Conservation (phyloP, 768 basidiomycete species). For the Pholiota molesta region DNA sequence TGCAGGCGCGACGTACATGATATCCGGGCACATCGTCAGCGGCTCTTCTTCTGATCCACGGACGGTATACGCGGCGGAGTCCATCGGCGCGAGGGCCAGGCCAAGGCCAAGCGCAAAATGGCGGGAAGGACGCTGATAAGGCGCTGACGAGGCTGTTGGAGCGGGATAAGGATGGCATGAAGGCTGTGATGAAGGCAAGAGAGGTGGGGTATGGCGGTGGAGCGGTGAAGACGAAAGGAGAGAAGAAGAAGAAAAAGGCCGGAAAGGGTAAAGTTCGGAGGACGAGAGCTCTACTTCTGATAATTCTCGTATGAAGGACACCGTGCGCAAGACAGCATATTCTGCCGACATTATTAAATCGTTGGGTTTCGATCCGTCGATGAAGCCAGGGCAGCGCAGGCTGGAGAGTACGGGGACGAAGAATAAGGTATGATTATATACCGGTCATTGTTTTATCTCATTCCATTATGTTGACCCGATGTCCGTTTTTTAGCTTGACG, state of each 20-base stretch:
- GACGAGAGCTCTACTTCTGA: slow-evolving; percentile 9
- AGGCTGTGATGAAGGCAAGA: slow-evolving; percentile 61
- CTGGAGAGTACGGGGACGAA: slow-evolving; percentile 43
- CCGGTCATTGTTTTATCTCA: not conserved
- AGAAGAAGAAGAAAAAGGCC: slow-evolving; percentile 21
- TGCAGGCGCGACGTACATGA: slow-evolving; percentile 67
- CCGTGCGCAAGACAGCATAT: slow-evolving; percentile 40
- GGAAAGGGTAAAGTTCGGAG: slow-evolving; percentile 16
- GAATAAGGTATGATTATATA: slow-evolving; percentile 55
- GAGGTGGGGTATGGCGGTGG: slow-evolving; percentile 33
- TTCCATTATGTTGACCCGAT: slow-evolving; percentile 3
- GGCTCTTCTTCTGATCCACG: slow-evolving; percentile 40
- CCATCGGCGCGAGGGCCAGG: slow-evolving; percentile 77
- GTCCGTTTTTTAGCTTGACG: slow-evolving; percentile 47
- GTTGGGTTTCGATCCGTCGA: slow-evolving; percentile 80
- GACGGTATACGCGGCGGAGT: slow-evolving; percentile 64
- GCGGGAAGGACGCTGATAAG: slow-evolving; percentile 61
- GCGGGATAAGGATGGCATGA: slow-evolving; percentile 71
- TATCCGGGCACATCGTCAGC: slow-evolving; percentile 77
- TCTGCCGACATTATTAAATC: slow-evolving; percentile 68
- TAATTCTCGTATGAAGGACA: slow-evolving; percentile 2
- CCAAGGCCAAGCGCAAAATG: slow-evolving; percentile 66
- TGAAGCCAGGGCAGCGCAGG: slow-evolving; percentile 51
- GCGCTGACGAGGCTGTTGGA: slow-evolving; percentile 62
- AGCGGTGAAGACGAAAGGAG: slow-evolving; percentile 18